A percentile compares a stretch with the other conserved stretches of the same genome.
These are phyloP conservation scores for Starmera quercuum DNA, from an alignment of 805 yeast species.

Conservation along the genomic window DNA sequence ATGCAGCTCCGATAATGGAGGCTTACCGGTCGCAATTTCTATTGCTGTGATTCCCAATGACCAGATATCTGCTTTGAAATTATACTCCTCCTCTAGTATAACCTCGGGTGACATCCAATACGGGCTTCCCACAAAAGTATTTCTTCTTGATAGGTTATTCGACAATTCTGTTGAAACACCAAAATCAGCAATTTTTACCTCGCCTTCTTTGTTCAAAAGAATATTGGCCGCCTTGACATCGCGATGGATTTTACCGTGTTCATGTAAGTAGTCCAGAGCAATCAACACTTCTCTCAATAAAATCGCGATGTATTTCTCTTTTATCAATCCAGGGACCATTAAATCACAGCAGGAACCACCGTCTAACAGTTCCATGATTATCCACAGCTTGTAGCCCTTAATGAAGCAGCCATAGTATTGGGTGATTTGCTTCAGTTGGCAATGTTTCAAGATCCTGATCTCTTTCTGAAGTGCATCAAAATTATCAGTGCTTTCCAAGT, in stretches of 20 bases:
- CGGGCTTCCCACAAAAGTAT: constrained; percentile 70
- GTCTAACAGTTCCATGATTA: constrained; percentile 93
- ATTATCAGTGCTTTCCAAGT: constrained; percentile 84
- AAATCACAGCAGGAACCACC: constrained; percentile 84
- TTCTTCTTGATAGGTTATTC: constrained; percentile 56
- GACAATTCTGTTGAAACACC: constrained; percentile 89
- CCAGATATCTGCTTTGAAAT: constrained; percentile 94
- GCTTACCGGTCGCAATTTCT: constrained; percentile 93
- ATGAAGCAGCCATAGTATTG: constrained; percentile 83
- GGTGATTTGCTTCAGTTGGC: constrained; percentile 78
- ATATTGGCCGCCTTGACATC: constrained; percentile 94
- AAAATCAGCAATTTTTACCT: constrained; percentile 87
- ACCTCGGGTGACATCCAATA: constrained; percentile 99
- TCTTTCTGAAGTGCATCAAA: constrained; percentile 92
- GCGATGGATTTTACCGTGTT: constrained; percentile 79
- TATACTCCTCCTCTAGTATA: constrained; percentile 79
- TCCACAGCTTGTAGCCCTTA: constrained; percentile 85
- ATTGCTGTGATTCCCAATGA: constrained; percentile 90
- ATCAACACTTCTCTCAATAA: constrained; percentile 70
- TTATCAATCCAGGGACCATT: constrained; percentile 64
- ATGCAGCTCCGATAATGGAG: constrained; percentile 81
- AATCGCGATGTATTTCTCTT: constrained; percentile 73
- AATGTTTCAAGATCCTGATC: constrained; percentile 73
- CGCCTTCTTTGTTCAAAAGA: constrained; percentile 58
- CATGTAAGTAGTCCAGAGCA: constrained; percentile 66